Evolutionary conservation across 192 early-diverging fungal genomes (phyloP), one percentile per base, ranked within the genome.

Genomic region (Gorgonomyces haynaldii): DNA sequence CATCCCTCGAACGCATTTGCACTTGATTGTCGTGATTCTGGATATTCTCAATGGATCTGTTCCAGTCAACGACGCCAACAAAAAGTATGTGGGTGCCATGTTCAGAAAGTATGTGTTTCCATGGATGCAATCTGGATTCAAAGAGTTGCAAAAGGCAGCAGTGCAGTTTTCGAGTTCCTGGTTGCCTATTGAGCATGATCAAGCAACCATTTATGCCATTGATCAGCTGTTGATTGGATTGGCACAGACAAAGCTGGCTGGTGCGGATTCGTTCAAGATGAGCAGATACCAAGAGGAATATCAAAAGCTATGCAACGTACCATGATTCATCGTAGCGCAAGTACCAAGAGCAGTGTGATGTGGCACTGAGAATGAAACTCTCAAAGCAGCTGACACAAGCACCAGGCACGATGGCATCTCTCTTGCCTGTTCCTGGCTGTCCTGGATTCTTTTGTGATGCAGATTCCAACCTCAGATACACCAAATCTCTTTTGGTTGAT

Each of bases 121-220:
- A 15, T 29, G 67, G 17, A 66, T 76, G 64, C 41, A 64, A 23
- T 56, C 61, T 7, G 17, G 56, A 3, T 50, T 58, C 32, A 53
- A 54, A 15, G 48, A 52, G 12, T 21, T 76, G 36, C 69, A 76
- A 39, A 64, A 52, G 27, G 47, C 58, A 41, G 62, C 74, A 2
- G 64, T 76, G 20, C 74, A 72, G 27, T 76, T 76, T 37, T 65
- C 34, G 15, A 66, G 68, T 39, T 67, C 65, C 32, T 76, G 74
- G 74, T 46, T 76, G 8, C 74, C 74, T 13, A 67, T 76, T 32
- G 52, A 53, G 23, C 67, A 72, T 35, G 69, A 72, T 35, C 67
- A 76, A 42, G 67, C 67, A n/a, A 28, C 44, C 1, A 16, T 72
- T 9, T 39, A 68, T 22, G 74, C 62, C 8, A 42, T 73, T 17